These are phyloP conservation scores for Mycena belliarum DNA, from an alignment of 768 basidiomycete genomes.

Conservation along the genomic window DNA sequence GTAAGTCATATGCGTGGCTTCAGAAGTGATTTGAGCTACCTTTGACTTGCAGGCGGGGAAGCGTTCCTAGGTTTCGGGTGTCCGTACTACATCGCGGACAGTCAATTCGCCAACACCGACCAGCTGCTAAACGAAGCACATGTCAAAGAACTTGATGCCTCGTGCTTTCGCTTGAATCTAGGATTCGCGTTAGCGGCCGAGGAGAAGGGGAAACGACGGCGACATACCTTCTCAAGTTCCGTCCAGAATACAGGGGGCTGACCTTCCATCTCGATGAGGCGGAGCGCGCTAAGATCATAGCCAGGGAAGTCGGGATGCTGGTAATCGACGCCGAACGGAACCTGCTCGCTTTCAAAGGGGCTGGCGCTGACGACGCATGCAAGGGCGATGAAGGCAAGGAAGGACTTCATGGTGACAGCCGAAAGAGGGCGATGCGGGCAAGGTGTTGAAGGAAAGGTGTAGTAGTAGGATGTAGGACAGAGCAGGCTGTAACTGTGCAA, in stretches of 20 bases:
- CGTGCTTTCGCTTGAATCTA: constrained; percentile 78
- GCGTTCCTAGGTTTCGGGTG: constrained; percentile 57
- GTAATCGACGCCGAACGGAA: constrained; percentile 35
- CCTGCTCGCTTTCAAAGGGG: constrained; percentile 35
- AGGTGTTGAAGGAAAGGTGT: too few species aligned
- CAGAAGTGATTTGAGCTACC: constrained; percentile 14
- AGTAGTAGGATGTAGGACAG: too few species aligned
- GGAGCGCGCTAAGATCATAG: constrained; percentile 69
- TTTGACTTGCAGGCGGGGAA: constrained; percentile 36
- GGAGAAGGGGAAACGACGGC: constrained; percentile 12
- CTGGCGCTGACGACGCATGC: constrained; percentile 43
- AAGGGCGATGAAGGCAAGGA: constrained; percentile 44
- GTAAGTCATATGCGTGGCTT: constrained; percentile 17
- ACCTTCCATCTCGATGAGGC: constrained; percentile 77
- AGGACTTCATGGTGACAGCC: constrained; percentile 46
- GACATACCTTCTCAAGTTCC: constrained; percentile 93
- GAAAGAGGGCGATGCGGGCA: not conserved
- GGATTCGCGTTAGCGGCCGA: constrained; percentile 7
- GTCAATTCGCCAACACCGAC: constrained; percentile 11
- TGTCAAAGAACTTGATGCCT: constrained; percentile 85
- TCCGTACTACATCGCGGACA: constrained; percentile 58
- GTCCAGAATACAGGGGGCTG: constrained; percentile 77
- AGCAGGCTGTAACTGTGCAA: too few species aligned
- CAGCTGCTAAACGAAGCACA: constrained; percentile 44
- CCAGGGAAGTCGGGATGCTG: constrained; percentile 56